Evolutionary conservation across 129 eudicot species (phyloP).

Genomic region (Centella asiatica): DNA sequence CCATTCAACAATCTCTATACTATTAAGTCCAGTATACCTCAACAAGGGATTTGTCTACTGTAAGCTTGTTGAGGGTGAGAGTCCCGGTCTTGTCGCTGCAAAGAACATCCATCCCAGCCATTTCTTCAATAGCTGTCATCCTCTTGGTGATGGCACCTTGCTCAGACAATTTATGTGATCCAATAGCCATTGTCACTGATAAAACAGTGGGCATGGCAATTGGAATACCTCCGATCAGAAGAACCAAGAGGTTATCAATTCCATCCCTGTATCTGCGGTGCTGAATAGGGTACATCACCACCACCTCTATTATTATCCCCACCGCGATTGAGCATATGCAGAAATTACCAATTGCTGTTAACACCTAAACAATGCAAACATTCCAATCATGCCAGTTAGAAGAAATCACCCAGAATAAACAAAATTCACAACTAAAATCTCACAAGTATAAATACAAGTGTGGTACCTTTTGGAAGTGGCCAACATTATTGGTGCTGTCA

Average conservation of each 20-base stretch:
- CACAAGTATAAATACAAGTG: neutral
- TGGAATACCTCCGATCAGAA: constrained; percentile 86
- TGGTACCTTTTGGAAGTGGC: constrained; percentile 77
- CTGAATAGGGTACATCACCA: constrained; percentile 86
- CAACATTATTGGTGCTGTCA: constrained; percentile 84
- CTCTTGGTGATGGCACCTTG: constrained; percentile 94
- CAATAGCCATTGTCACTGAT: constrained; percentile 91
- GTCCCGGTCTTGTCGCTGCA: constrained; percentile 98
- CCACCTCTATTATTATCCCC: constrained; percentile 54
- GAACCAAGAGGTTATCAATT: constrained; percentile 70
- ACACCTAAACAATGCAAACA: constrained; percentile 33
- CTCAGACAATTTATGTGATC: constrained; percentile 72
- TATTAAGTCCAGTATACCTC: constrained; percentile 31
- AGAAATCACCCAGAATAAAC: neutral
- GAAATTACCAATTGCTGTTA: constrained; percentile 68
- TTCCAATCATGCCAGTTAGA: neutral
- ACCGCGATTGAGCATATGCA: constrained; percentile 73
- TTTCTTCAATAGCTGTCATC: constrained; percentile 93
- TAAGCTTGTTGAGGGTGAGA: constrained; percentile 78
- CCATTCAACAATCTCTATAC: neutral
- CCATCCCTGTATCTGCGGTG: constrained; percentile 69
- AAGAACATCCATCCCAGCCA: constrained; percentile 95
- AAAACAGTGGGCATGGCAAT: constrained; percentile 93
- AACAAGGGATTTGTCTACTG: constrained; percentile 61
- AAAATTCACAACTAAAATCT: neutral